These are phyloP conservation scores for Plasmodium yoelii DNA, from an alignment of 169 alveolate genomes.

Conservation along the genomic window DNA sequence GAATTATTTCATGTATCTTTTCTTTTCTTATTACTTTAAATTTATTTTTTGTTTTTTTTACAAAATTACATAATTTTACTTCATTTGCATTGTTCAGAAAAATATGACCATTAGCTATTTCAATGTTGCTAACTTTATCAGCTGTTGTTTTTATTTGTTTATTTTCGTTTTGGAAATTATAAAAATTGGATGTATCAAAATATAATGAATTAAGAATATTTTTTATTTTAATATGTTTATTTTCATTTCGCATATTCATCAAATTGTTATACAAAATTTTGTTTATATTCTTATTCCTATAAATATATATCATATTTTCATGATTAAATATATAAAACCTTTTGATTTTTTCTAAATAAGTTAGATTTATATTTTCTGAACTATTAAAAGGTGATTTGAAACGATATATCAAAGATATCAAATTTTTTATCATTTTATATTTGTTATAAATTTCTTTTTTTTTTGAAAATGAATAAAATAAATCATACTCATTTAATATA, in stretches of 20 bases:
- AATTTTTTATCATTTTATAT: slow-evolving; percentile 27
- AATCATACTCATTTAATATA: slow-evolving; percentile 17
- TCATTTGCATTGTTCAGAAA: neutral
- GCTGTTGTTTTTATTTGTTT: neutral
- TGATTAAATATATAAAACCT: slow-evolving; percentile 31
- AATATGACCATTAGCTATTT: neutral
- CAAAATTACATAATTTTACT: neutral
- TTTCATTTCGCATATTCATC: neutral
- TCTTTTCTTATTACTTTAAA: slow-evolving; percentile 1
- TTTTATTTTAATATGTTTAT: too few species aligned
- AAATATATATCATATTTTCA: slow-evolving; percentile 5
- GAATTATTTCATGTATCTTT: slow-evolving; percentile 12
- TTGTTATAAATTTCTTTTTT: slow-evolving; percentile 2
- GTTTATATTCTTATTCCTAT: slow-evolving; percentile 24
- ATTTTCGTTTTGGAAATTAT: neutral
- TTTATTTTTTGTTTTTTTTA: neutral
- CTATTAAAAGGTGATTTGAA: neutral
- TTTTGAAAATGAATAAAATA: slow-evolving; percentile 17
- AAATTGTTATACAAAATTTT: slow-evolving; percentile 7
- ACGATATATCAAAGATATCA: slow-evolving; percentile 1
- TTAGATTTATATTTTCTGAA: neutral
- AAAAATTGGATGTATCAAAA: too few species aligned
- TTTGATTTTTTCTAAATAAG: slow-evolving; percentile 11
- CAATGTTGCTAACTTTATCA: neutral
- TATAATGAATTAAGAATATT: too few species aligned